phyloP scores from a whole-genome alignment of 306 rosid genomes.

The Corylus heterophylla region DNA sequence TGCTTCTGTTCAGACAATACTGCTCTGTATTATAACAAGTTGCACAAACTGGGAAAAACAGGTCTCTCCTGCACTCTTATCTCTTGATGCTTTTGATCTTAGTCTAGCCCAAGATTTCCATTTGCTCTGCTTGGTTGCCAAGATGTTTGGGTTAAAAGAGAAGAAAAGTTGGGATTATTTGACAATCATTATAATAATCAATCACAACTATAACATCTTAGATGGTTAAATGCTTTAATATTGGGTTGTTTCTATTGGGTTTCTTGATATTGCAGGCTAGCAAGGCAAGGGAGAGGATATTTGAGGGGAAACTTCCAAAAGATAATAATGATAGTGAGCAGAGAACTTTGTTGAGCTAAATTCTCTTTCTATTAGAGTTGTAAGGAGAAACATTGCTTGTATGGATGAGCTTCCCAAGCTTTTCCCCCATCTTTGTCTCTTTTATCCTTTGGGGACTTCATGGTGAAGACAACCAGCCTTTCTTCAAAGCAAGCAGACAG shows the following conservation, averaged over 20 bases:
- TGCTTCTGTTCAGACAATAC: conserved; percentile 39
- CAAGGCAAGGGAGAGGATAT: conserved; percentile 53
- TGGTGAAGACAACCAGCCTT: background rate
- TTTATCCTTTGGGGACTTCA: background rate
- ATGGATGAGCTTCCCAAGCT: background rate
- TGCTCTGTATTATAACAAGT: conserved; percentile 47
- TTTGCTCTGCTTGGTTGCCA: conserved; percentile 13
- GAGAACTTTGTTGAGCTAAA: background rate
- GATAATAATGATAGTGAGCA: conserved; percentile 28
- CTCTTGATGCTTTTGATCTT: background rate
- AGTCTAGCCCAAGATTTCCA: background rate
- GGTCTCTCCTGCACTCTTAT: conserved; percentile 35
- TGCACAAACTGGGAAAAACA: conserved; percentile 60
- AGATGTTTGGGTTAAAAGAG: background rate
- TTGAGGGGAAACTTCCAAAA: conserved; percentile 30
- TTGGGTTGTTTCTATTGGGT: background rate
- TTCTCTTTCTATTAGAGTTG: background rate
- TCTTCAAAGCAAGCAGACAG: background rate
- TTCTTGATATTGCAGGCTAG: conserved; percentile 52
- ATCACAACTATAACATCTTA: background rate
- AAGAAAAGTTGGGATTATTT: background rate
- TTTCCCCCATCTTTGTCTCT: background rate
- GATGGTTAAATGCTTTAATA: background rate
- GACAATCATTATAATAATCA: background rate
- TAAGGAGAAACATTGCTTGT: background rate